Conservation (phyloP, 805 yeast species). For the Pichia phayaonensis region DNA sequence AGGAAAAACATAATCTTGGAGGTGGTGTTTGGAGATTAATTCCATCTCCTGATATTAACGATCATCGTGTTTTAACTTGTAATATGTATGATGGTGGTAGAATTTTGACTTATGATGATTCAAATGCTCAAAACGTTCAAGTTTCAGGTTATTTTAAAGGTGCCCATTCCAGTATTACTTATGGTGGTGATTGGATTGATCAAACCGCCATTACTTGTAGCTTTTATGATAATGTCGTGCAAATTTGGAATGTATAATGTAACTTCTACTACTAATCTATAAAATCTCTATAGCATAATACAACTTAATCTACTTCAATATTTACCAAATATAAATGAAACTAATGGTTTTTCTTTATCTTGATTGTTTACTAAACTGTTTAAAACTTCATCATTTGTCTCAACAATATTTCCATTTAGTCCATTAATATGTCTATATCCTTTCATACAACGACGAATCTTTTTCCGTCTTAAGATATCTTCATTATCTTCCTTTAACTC, state of each 20-base stretch:
- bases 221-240: conserved; percentile 80
- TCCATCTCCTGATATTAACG: conserved; percentile 44
- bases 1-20: conserved; percentile 46
- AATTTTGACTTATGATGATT: conserved; percentile 36
- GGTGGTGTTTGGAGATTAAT: conserved; percentile 95
- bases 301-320: conserved; percentile 2
- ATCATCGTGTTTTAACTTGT: conserved; percentile 58
- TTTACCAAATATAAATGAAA: conserved; percentile 37
- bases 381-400: conserved; percentile 28
- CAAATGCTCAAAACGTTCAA: conserved; percentile 17
- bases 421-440: conserved; percentile 55
- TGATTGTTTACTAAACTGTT: conserved; percentile 23
- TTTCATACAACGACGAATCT: conserved; percentile 50
- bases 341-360: conserved; percentile 20
- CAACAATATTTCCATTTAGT: conserved; percentile 1
- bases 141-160: conserved; percentile 44
- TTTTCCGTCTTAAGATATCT: conserved; percentile 18
- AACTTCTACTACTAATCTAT: not conserved
- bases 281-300: not conserved
- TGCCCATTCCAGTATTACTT: conserved; percentile 87
- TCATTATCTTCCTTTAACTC: conserved; percentile 23
- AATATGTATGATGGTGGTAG: conserved; percentile 97
- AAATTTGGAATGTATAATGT: conserved; percentile 47
- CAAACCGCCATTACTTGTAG: conserved; percentile 69
- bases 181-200: conserved; percentile 87